These are phyloP conservation scores for Phascolomyces articulosus DNA, from an alignment of 371 early-diverging fungal genomes.

Conservation along the genomic window DNA sequence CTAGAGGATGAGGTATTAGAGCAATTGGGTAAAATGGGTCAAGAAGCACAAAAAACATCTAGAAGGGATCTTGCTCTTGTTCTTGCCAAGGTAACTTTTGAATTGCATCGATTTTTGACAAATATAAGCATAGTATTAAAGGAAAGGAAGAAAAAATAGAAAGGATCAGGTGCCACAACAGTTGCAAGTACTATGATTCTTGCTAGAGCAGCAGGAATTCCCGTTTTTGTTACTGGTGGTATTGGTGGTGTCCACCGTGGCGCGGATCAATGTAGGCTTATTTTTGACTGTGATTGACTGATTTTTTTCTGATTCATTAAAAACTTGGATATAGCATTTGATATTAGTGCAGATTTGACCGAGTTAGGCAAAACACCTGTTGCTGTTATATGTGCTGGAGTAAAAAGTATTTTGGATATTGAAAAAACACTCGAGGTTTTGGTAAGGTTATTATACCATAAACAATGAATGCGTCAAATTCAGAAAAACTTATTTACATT, in stretches of 20 bases:
- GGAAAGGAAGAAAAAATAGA: slow-evolving; percentile 27
- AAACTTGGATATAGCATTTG: slow-evolving; percentile 79
- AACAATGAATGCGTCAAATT: not conserved
- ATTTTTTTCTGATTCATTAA: no score
- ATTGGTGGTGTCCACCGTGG: slow-evolving; percentile 97
- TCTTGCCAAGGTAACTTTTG: slow-evolving; percentile 56
- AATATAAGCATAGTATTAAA: not conserved
- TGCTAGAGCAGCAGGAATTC: slow-evolving; percentile 85
- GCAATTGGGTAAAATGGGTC: slow-evolving; percentile 64
- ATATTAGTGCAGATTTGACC: slow-evolving; percentile 91
- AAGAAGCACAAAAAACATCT: slow-evolving; percentile 77
- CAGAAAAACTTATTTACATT: not conserved
- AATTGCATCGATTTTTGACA: no score
- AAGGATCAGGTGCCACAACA: slow-evolving; percentile 84
- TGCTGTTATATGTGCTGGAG: slow-evolving; percentile 93
- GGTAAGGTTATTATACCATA: slow-evolving; percentile 22
- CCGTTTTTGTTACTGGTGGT: slow-evolving; percentile 94
- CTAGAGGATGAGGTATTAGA: slow-evolving; percentile 58
- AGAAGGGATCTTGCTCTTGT: slow-evolving; percentile 83
- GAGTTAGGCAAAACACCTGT: slow-evolving; percentile 92
- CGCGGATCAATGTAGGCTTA: slow-evolving; percentile 58
- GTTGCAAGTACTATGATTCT: slow-evolving; percentile 89
- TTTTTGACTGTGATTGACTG: not conserved
- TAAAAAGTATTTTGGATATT: slow-evolving; percentile 93
- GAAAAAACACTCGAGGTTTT: slow-evolving; percentile 87